Evolutionary conservation across 2,329 filamentous ascomycete species (phyloP).

Genomic region (Waltergamsia citrina): DNA sequence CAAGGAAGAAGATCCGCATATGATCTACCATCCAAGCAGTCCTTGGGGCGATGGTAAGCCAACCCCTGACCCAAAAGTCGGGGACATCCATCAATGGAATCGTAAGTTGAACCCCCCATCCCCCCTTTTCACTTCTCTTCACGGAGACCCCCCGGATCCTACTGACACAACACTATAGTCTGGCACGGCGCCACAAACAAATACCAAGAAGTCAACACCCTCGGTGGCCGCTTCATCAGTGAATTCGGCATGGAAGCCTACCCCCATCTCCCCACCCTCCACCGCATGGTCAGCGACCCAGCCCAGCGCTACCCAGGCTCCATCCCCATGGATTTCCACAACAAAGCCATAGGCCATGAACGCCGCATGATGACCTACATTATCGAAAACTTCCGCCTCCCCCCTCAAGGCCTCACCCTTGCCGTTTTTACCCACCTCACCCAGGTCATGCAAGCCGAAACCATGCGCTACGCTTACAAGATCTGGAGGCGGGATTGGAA

Average conservation of each 20-base stretch:
- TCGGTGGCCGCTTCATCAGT: conserved; percentile 68
- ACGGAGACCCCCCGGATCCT: too few species aligned
- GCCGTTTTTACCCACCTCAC: conserved; percentile 70
- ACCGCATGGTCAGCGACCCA: conserved; percentile 46
- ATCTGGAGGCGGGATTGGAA: conserved; percentile 55
- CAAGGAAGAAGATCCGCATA: conserved; percentile 48
- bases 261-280: conserved; percentile 62
- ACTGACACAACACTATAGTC: too few species aligned
- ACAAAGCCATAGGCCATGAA: conserved; percentile 73
- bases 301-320: conserved; percentile 55
- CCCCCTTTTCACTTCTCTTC: too few species aligned
- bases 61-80: conserved; percentile 54
- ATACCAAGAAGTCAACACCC: conserved; percentile 64
- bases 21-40: conserved; percentile 64
- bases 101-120: conserved; percentile 6
- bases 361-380: conserved; percentile 66
- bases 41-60: conserved; percentile 57
- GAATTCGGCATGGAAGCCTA: conserved; percentile 71
- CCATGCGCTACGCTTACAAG: conserved; percentile 40
- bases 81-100: conserved; percentile 72
- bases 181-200: conserved; percentile 66
- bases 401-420: conserved; percentile 18
- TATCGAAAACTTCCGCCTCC: conserved; percentile 58
- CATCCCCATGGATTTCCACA: conserved; percentile 69
- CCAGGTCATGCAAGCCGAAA: conserved; percentile 43